Percentiles rank a stretch among this genome's conserved stretches.
phyloP scores from a whole-genome alignment of 805 yeast species.

The Metschnikowia borealis region DNA sequence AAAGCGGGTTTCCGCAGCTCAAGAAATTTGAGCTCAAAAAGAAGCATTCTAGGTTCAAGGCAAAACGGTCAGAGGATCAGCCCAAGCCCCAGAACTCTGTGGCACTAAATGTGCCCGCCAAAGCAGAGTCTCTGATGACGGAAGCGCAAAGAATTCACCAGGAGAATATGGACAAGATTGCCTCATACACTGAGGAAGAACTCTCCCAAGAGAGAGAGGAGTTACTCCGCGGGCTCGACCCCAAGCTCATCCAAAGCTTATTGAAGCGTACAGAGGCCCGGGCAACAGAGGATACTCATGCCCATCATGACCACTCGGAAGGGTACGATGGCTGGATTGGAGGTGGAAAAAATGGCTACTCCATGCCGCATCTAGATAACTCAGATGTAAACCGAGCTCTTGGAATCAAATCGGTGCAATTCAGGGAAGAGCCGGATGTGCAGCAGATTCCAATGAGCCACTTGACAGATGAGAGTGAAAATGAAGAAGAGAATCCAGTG shows the following conservation, averaged over 20 bases:
- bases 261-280: constrained; percentile 55
- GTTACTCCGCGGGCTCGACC: constrained; percentile 62
- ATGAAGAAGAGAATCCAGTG: constrained; percentile 21
- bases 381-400: constrained; percentile 36
- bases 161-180: constrained; percentile 64
- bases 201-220: constrained; percentile 63
- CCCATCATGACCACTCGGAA: constrained; percentile 35
- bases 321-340: constrained; percentile 41
- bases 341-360: constrained; percentile 35
- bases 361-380: constrained; percentile 31
- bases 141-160: constrained; percentile 74
- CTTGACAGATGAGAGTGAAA: constrained; percentile 17
- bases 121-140: constrained; percentile 16
- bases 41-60: constrained; percentile 11
- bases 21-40: constrained; percentile 25
- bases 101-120: too few species aligned
- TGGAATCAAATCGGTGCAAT: constrained; percentile 25
- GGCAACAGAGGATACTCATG: constrained; percentile 21
- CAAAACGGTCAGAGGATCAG: neutral
- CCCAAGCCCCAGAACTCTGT: neutral
- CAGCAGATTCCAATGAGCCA: constrained; percentile 12
- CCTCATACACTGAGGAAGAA: constrained; percentile 62
- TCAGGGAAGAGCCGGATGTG: constrained; percentile 11
- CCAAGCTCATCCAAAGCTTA: constrained; percentile 57
- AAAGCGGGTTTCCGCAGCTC: constrained; percentile 36